phyloP scores from a whole-genome alignment of 768 basidiomycete species.

The Rickenella mellea region DNA sequence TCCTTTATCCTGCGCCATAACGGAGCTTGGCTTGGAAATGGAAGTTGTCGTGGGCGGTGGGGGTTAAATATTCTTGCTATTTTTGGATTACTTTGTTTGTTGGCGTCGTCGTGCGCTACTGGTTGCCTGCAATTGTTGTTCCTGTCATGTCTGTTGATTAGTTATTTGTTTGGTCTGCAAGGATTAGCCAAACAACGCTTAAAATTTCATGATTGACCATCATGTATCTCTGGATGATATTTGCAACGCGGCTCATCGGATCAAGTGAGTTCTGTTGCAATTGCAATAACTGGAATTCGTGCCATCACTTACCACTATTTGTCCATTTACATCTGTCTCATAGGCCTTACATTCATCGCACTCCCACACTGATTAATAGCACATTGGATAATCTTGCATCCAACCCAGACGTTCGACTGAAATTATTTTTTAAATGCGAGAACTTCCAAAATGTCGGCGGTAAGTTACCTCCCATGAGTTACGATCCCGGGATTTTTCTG shows the following conservation, averaged over 20 bases:
- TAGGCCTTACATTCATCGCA: conserved; percentile 18
- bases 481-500: neutral
- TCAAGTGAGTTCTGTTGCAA: neutral
- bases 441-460: conserved; percentile 28
- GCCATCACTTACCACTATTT: neutral
- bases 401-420: conserved; percentile 6
- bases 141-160: no score
- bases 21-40: no score
- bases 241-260: neutral
- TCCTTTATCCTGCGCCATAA: no score
- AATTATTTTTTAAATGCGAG: conserved; percentile 27
- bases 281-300: no score
- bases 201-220: no score
- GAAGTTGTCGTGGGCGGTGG: no score
- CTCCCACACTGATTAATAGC: conserved; percentile 23
- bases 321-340: neutral
- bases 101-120: no score
- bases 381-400: conserved; percentile 22
- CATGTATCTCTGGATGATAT: neutral
- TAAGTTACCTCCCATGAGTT: neutral
- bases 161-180: no score
- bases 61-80: no score
- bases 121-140: no score
- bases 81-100: no score
- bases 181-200: no score